Evolutionary conservation across 306 rosid species (phyloP).

Genomic region (Prunus armeniaca): DNA sequence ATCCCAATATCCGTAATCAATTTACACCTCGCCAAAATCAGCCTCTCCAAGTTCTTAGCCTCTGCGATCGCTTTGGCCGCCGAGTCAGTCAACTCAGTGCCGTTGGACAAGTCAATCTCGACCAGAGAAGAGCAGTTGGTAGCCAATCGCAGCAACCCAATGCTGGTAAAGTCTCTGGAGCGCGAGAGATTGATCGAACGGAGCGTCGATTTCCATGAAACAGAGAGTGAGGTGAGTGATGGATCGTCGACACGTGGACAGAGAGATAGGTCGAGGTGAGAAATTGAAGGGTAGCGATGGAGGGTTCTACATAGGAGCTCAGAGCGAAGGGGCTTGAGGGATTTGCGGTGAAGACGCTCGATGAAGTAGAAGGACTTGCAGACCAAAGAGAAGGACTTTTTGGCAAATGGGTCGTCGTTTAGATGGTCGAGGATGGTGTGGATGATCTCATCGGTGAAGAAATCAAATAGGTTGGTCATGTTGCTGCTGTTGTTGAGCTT

Average conservation of each 20-base stretch:
- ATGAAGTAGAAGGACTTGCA: slow-evolving; percentile 51
- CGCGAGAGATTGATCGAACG: slow-evolving; percentile 60
- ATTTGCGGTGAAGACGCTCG: slow-evolving; percentile 68
- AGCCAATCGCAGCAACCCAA: slow-evolving; percentile 43
- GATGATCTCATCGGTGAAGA: slow-evolving; percentile 56
- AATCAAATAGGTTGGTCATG: slow-evolving; percentile 40
- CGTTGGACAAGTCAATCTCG: slow-evolving; percentile 78
- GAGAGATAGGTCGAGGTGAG: slow-evolving; percentile 57
- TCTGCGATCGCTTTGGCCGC: slow-evolving; percentile 67
- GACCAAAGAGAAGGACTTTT: slow-evolving; percentile 60
- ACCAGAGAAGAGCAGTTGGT: slow-evolving; percentile 41
- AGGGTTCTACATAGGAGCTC: slow-evolving; percentile 41
- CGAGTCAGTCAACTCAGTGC: slow-evolving; percentile 56
- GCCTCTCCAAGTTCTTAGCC: slow-evolving; percentile 62
- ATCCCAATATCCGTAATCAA: slow-evolving; percentile 76
- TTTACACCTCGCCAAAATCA: slow-evolving; percentile 72
- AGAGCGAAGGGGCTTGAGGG: slow-evolving; percentile 60
- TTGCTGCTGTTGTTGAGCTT: not conserved
- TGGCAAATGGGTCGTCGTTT: slow-evolving; percentile 27
- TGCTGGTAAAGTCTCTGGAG: slow-evolving; percentile 49
- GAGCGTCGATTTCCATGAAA: slow-evolving; percentile 43
- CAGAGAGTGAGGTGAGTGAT: slow-evolving; percentile 31
- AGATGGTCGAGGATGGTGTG: slow-evolving; percentile 51
- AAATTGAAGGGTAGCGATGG: slow-evolving; percentile 47
- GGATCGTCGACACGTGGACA: slow-evolving; percentile 61